These are phyloP conservation scores for Thermothielavioides terrestris DNA, from an alignment of 495 filamentous ascomycete genomes.

Conservation along the genomic window DNA sequence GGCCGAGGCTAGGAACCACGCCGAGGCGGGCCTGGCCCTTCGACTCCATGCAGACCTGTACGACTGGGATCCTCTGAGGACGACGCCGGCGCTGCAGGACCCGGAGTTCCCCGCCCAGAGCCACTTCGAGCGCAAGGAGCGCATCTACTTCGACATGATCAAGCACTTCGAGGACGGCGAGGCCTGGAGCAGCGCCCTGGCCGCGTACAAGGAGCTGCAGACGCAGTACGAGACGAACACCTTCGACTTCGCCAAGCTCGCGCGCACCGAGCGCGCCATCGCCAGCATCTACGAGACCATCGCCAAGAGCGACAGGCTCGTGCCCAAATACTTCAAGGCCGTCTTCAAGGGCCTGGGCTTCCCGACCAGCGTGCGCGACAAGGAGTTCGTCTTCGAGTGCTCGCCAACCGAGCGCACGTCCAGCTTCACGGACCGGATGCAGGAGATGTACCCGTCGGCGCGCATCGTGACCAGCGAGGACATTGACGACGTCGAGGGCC, in stretches of 20 bases:
- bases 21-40: constrained; percentile 86
- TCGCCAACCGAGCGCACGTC: constrained; percentile 64
- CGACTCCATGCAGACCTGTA: constrained; percentile 89
- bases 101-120: constrained; percentile 76
- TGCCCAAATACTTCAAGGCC: constrained; percentile 86
- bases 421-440: constrained; percentile 85
- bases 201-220: constrained; percentile 83
- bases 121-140: constrained; percentile 87
- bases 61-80: constrained; percentile 70
- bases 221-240: constrained; percentile 78
- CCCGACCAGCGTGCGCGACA: constrained; percentile 68
- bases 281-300: constrained; percentile 88
- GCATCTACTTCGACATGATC: constrained; percentile 88
- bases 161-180: constrained; percentile 87
- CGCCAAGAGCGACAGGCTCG: constrained; percentile 63
- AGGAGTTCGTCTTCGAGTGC: constrained; percentile 88
- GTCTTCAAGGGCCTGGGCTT: constrained; percentile 89
- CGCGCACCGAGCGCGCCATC: constrained; percentile 80
- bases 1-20: constrained; percentile 62
- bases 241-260: constrained; percentile 89
- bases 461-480: constrained; percentile 66
- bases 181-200: constrained; percentile 85
- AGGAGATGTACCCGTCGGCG: constrained; percentile 80
- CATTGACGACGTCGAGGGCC: constrained; percentile 75
- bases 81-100: constrained; percentile 58